phyloP scores from a whole-genome alignment of 768 basidiomycete species.

The Tricholoma matsutake region DNA sequence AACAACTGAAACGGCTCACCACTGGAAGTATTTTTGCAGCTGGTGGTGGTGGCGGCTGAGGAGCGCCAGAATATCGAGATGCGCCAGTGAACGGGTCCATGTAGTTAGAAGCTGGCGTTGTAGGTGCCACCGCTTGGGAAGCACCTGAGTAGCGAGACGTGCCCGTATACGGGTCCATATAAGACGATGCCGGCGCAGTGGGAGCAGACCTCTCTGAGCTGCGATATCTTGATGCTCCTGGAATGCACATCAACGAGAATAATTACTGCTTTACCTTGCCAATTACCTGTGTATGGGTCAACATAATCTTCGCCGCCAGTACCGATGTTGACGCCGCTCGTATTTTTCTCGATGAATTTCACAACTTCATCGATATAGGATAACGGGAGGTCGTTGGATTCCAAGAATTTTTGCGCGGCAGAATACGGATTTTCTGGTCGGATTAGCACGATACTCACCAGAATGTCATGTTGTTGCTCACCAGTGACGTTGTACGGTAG shows the following conservation, averaged over 20 bases:
- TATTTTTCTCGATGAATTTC: conserved; percentile 90
- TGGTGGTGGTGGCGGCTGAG: conserved; percentile 31
- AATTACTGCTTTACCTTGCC: conserved; percentile 1
- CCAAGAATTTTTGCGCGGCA: conserved; percentile 87
- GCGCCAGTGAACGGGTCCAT: conserved; percentile 72
- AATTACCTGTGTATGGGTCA: conserved; percentile 87
- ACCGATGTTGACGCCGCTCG: conserved; percentile 71
- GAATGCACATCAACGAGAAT: conserved; percentile 6
- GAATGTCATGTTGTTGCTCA: conserved; percentile 28
- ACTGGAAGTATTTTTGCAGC: conserved; percentile 47
- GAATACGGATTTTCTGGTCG: conserved; percentile 81
- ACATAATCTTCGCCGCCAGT: conserved; percentile 56
- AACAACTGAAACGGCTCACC: conserved; percentile 29
- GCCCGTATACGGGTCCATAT: conserved; percentile 72
- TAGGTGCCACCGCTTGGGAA: conserved; percentile 32
- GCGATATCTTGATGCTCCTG: conserved; percentile 66
- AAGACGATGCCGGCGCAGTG: conserved; percentile 33
- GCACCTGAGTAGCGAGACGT: conserved; percentile 56
- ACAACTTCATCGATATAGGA: conserved; percentile 89
- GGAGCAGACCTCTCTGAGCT: conserved; percentile 34
- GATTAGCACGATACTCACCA: not conserved
- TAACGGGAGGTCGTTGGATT: conserved; percentile 77
- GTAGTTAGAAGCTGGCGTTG: conserved; percentile 32
- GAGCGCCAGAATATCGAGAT: conserved; percentile 54
- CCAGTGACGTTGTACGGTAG: conserved; percentile 90